Conservation (phyloP, 2,329 filamentous ascomycete species). For the Fusarium coffeatum region DNA sequence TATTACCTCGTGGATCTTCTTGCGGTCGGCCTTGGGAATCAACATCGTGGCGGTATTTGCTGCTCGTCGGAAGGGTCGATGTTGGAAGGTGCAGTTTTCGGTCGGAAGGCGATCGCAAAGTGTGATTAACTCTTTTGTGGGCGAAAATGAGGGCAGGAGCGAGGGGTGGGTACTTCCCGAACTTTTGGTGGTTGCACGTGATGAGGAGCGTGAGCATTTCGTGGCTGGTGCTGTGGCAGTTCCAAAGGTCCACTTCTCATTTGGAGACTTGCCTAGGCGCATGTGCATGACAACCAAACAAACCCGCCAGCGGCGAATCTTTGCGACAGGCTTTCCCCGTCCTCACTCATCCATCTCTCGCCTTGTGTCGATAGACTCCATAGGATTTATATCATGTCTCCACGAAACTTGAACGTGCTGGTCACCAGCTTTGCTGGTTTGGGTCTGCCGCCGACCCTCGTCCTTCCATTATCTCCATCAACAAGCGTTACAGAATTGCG, state of each 20-base stretch:
- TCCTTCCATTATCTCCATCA: conserved; percentile 75
- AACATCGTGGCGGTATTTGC: conserved; percentile 78
- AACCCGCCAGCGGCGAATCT: conserved; percentile 17
- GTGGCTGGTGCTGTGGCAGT: conserved; percentile 35
- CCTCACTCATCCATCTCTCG: background rate
- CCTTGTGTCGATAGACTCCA: background rate
- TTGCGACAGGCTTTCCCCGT: background rate
- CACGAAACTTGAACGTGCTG: conserved; percentile 78
- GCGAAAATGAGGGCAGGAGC: conserved; percentile 53
- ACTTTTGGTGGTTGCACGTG: conserved; percentile 51
- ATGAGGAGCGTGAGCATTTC: conserved; percentile 35
- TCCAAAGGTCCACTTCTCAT: conserved; percentile 15
- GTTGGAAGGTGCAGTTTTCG: conserved; percentile 60
- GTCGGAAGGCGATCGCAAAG: conserved; percentile 55
- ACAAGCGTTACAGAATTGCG: conserved; percentile 76
- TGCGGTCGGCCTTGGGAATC: conserved; percentile 99
- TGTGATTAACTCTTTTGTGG: conserved; percentile 58
- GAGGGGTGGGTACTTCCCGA: conserved; percentile 47
- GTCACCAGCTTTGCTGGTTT: conserved; percentile 87
- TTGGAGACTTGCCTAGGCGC: background rate
- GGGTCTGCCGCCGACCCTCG: conserved; percentile 82
- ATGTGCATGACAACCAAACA: conserved; percentile 22
- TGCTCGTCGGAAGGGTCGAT: conserved; percentile 59
- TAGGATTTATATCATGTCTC: conserved; percentile 60
- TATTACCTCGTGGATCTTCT: conserved; percentile 93